Base-by-base conservation (phyloP, 2,329 filamentous ascomycete genomes). In the Polytolypa hystricis region DNA sequence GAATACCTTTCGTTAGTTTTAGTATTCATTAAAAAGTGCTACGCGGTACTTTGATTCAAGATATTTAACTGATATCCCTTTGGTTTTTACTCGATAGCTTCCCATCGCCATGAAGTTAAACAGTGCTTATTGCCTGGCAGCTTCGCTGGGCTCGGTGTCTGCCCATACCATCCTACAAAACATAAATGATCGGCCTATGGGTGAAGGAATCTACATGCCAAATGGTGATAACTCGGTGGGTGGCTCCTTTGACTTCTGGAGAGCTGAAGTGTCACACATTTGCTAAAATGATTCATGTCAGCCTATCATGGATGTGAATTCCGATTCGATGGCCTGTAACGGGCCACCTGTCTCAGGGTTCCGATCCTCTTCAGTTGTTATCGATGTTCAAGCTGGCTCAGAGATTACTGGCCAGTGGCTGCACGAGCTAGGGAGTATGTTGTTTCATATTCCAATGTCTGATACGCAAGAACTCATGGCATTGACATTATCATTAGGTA, bases 301-400 rank as follows among this genome's bases (percentile, higher is more conserved):
- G n/a, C n/a, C n/a, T n/a, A n/a, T n/a, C n/a, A n/a, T n/a, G n/a
- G n/a, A n/a, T n/a, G n/a, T n/a, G n/a, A n/a, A n/a, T n/a, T n/a
- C 66, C 39, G 62, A 68, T 48, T 64, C 69, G 41, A 55, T 77
- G 27, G 71, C 70, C 20, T 77, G 71, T 60, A 75, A 75, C 49
- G 69, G 71, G 19, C 61, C 63, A 11, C 65, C 67, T 3, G 74
- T 74, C 54, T 66, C 68, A 5, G 71, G 30, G n/a, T 33, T 33
- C 30, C n/a, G 7, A 18, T 33, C 30, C 16, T 33, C 30, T 9
- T 33, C 30, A 11, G 18, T 6, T 7, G 30, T 33, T 16, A 33
- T 33, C 15, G 30, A 33, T 3, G 18, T 33, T 16, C 3, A 33
- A 19, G 30, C 30, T 33, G 30, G 30, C 7, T 16, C n/a, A 6